Conservation (phyloP, 1,284 basidiomycete genomes). For the Ustilago vetiveriae region DNA sequence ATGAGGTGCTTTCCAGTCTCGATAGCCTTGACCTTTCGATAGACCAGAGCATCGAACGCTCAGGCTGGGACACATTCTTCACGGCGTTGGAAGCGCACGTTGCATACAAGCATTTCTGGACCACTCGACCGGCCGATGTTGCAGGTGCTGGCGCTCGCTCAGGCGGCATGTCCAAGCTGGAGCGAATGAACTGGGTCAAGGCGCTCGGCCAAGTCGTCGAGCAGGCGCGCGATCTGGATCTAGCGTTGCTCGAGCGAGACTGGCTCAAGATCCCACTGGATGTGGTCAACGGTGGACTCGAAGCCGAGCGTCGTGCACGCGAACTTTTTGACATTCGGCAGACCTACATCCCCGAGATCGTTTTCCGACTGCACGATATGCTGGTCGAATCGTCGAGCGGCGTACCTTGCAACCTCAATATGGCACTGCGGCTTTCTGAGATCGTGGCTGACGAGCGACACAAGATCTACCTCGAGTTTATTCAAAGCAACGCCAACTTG, state of each 20-base stretch:
- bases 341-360: constrained; percentile 88
- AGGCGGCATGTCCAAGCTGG: constrained; percentile 43
- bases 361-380: constrained; percentile 82
- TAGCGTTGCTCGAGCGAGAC: constrained; percentile 69
- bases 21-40: constrained; percentile 27
- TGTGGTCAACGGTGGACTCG: constrained; percentile 14
- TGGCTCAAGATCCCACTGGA: constrained; percentile 70
- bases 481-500: constrained; percentile 69
- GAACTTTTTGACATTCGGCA: constrained; percentile 84
- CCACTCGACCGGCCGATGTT: constrained; percentile 27
- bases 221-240: constrained; percentile 66
- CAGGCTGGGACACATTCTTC: constrained; percentile 64
- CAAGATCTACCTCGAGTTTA: constrained; percentile 86
- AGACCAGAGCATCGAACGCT: constrained; percentile 56
- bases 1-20: constrained; percentile 44
- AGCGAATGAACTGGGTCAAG: constrained; percentile 48
- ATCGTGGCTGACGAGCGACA: constrained; percentile 88
- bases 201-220: constrained; percentile 65
- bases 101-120: constrained; percentile 55
- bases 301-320: constrained; percentile 73
- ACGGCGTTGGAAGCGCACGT: constrained; percentile 55
- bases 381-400: constrained; percentile 76
- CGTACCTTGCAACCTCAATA: constrained; percentile 80
- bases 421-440: constrained; percentile 80
- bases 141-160: constrained; percentile 6